Percentiles rank a stretch among this genome's conserved stretches.
Evolutionary conservation across 1,284 basidiomycete species (phyloP).

Genomic region (Naganishia sp.): DNA sequence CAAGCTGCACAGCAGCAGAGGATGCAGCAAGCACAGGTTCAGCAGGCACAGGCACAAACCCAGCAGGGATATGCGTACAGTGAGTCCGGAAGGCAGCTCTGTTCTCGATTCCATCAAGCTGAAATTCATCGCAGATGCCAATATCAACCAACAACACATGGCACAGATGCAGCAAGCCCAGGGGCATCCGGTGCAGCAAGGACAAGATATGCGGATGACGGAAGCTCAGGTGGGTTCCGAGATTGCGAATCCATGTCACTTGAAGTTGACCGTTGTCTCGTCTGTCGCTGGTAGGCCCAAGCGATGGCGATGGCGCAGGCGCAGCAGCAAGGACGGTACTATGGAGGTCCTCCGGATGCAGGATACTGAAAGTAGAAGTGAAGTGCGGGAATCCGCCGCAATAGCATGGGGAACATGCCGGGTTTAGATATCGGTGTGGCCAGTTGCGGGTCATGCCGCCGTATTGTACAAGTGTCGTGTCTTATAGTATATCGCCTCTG

Average conservation of each 20-base stretch:
- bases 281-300: background rate
- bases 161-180: constrained; percentile 27
- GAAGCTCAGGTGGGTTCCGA: constrained; percentile 19
- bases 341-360: constrained; percentile 5
- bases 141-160: constrained; percentile 22
- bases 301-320: constrained; percentile 29
- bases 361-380: constrained; percentile 7
- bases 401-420: background rate
- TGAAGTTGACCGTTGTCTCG: background rate
- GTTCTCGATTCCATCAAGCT: background rate
- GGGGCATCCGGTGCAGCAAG: background rate
- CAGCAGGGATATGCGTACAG: constrained; percentile 24
- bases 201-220: constrained; percentile 25
- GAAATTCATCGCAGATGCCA: constrained; percentile 1
- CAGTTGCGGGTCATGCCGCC: background rate
- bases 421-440: too few species aligned
- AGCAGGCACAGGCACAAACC: constrained; percentile 28
- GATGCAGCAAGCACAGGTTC: constrained; percentile 13
- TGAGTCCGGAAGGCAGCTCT: background rate
- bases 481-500: too few species aligned
- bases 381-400: too few species aligned
- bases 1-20: constrained; percentile 40
- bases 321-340: constrained; percentile 22
- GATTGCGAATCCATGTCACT: too few species aligned
- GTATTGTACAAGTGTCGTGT: background rate